A percentile compares a stretch with the other conserved stretches of the same genome.
Conservation (phyloP, 345 rosid species). For the Acer campestre region DNA sequence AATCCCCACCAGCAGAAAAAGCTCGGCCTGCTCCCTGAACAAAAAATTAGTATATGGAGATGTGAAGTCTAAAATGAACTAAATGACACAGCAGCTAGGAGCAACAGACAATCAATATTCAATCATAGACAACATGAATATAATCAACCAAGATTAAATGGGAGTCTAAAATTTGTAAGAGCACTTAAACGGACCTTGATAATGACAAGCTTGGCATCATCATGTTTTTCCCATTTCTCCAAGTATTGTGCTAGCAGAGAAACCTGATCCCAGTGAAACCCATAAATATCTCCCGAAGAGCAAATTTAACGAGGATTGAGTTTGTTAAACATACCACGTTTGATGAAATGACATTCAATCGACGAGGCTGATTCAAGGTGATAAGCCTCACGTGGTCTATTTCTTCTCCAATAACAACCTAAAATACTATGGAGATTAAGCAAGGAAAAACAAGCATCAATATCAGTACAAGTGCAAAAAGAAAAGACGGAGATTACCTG, state of each 20-base stretch:
- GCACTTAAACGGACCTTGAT: conserved; percentile 57
- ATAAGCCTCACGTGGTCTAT: conserved; percentile 52
- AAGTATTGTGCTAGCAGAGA: conserved; percentile 67
- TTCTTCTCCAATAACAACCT: conserved; percentile 85
- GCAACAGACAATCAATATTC: not conserved
- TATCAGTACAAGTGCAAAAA: not conserved
- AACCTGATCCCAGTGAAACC: conserved; percentile 46
- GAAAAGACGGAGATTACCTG: conserved; percentile 20
- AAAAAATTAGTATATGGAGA: not conserved
- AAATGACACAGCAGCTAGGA: not conserved
- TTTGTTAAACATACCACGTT: conserved; percentile 58
- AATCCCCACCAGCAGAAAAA: conserved; percentile 97
- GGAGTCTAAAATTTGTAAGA: not conserved
- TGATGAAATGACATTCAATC: conserved; percentile 79
- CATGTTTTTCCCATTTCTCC: conserved; percentile 87
- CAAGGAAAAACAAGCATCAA: not conserved
- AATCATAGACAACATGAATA: not conserved
- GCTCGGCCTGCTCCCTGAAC: conserved; percentile 87
- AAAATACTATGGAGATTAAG: not conserved
- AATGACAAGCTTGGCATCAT: conserved; percentile 53
- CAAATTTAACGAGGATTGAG: not conserved
- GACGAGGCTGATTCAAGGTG: conserved; percentile 86
- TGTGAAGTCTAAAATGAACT: not conserved
- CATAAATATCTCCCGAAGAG: not conserved
- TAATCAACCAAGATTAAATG: not conserved